phyloP scores from a whole-genome alignment of 805 yeast genomes.

The Metschnikowia arizonensis region DNA sequence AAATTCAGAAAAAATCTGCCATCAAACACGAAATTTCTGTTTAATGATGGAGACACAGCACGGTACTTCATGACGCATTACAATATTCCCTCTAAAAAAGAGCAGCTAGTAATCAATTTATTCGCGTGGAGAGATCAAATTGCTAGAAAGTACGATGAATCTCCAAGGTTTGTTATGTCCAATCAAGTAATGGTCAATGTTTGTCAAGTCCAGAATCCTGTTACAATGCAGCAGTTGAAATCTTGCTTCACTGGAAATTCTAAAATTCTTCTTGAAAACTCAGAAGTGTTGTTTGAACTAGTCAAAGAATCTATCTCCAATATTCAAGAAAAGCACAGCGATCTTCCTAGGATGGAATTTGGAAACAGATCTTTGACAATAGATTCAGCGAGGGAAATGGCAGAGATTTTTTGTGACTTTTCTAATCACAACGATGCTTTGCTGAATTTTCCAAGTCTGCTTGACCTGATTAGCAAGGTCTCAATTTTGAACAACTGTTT shows the following conservation, averaged over 20 bases:
- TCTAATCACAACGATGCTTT: not conserved
- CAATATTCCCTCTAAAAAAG: constrained; percentile 53
- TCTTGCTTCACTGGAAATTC: constrained; percentile 7
- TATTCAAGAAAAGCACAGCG: not conserved
- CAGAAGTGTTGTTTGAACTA: constrained; percentile 55
- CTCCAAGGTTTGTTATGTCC: constrained; percentile 77
- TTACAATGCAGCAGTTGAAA: constrained; percentile 34
- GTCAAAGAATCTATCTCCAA: constrained; percentile 40
- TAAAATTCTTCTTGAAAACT: constrained; percentile 44
- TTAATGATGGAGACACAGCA: constrained; percentile 44
- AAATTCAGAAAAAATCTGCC: constrained; percentile 48
- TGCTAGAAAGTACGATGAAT: constrained; percentile 80
- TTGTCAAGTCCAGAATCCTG: constrained; percentile 51
- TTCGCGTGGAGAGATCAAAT: constrained; percentile 78
- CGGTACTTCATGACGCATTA: constrained; percentile 57
- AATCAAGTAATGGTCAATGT: constrained; percentile 68
- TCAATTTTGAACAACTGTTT: constrained; percentile 1
- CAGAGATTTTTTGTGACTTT: not conserved
- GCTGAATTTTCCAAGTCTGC: not conserved
- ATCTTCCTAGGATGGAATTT: not conserved
- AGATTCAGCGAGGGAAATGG: not conserved
- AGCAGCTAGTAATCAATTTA: constrained; percentile 54
- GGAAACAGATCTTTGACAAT: not conserved
- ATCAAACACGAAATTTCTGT: constrained; percentile 32
- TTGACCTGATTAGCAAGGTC: not conserved